phyloP scores from a whole-genome alignment of 139 green algal species.

The Tetratostichococcus sp. region DNA sequence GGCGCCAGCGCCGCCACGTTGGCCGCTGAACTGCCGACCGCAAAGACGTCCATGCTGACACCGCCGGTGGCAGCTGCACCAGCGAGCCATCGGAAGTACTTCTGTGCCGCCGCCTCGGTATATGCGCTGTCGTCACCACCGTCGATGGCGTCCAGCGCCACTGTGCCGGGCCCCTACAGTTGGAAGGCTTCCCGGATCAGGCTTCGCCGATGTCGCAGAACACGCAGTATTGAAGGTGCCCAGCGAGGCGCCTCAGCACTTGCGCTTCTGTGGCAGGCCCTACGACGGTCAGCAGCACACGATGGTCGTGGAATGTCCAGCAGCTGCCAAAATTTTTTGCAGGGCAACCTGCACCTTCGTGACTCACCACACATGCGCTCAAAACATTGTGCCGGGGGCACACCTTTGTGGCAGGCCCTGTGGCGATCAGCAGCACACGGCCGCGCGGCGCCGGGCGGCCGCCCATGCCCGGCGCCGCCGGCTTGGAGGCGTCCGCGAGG shows the following conservation, averaged over 20 bases:
- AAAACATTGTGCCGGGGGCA: no score
- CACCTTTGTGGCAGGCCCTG: slow-evolving; percentile 19
- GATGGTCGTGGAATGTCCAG: no score
- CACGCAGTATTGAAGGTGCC: no score
- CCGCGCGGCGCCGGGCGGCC: not conserved
- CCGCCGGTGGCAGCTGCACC: slow-evolving; percentile 16
- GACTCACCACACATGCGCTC: no score
- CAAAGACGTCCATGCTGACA: slow-evolving; percentile 39
- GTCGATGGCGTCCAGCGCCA: slow-evolving; percentile 19
- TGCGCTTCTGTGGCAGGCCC: slow-evolving; percentile 19
- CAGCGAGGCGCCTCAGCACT: no score
- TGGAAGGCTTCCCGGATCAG: no score
- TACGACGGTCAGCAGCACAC: slow-evolving; percentile 15
- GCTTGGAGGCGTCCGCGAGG: not conserved
- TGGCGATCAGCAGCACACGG: slow-evolving; percentile 18
- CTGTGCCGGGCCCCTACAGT: slow-evolving; percentile 18
- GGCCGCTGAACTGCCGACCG: slow-evolving; percentile 24
- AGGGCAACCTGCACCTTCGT: no score
- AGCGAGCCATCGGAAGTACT: slow-evolving; percentile 26
- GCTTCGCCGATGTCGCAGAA: no score
- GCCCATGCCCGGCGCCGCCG: not conserved
- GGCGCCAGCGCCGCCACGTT: slow-evolving; percentile 26
- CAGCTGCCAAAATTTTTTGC: no score
- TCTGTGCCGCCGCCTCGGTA: slow-evolving; percentile 8
- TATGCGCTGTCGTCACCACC: slow-evolving; percentile 3